A percentile compares a stretch with the other conserved stretches of the same genome.
These are phyloP conservation scores for Backusella westeae DNA, from an alignment of 192 early-diverging fungal species.

Conservation along the genomic window DNA sequence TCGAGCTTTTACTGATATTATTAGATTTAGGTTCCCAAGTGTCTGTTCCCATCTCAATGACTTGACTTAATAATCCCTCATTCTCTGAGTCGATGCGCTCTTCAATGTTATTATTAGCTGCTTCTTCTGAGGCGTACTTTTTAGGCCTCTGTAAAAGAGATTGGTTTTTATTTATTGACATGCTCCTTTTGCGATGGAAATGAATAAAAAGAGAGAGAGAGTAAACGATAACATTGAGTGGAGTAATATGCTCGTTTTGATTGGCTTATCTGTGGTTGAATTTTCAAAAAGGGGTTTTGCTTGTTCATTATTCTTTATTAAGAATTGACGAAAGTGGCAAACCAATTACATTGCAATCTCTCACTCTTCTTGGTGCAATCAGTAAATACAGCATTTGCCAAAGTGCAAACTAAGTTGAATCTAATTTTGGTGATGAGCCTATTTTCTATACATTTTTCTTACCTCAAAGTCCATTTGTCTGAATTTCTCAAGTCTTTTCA, in stretches of 20 bases:
- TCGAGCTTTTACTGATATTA: neutral
- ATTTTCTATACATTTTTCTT: neutral
- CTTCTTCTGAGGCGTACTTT: neutral
- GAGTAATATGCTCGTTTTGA: neutral
- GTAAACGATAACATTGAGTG: neutral
- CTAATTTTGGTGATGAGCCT: neutral
- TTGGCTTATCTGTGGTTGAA: neutral
- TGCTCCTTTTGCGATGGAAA: neutral
- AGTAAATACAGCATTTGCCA: slow-evolving; percentile 88
- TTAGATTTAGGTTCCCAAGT: neutral
- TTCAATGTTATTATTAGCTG: neutral
- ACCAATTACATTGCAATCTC: slow-evolving; percentile 25
- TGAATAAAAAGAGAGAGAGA: neutral
- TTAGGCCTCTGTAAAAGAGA: neutral
- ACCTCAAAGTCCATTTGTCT: slow-evolving; percentile 83
- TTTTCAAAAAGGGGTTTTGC: neutral
- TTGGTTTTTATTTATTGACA: neutral
- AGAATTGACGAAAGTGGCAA: no score
- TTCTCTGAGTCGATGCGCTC: neutral
- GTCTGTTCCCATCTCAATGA: slow-evolving; percentile 8
- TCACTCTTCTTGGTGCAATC: slow-evolving; percentile 81
- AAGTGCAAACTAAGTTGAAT: slow-evolving; percentile 60
- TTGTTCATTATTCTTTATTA: no score
- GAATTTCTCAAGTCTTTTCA: slow-evolving; percentile 53
- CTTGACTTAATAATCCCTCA: neutral